Conservation (phyloP, 2,329 filamentous ascomycete species). For the Aspergillus pseudoviridinutans region DNA sequence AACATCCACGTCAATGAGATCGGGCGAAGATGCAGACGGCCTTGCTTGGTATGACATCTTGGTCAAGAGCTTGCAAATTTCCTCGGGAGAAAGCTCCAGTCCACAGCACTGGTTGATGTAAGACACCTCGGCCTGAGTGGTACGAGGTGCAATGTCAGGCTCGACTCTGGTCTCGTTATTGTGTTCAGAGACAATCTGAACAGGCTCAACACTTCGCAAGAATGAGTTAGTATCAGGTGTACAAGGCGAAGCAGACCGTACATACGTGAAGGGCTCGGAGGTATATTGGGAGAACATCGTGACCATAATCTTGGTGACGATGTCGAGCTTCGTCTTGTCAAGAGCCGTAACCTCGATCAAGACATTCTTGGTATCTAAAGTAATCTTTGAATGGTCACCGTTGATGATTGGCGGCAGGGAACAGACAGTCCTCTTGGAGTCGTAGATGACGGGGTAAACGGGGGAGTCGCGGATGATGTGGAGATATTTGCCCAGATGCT, state of each 20-base stretch:
- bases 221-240: constrained; percentile 4
- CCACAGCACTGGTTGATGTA: constrained; percentile 95
- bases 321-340: constrained; percentile 92
- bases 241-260: not conserved
- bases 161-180: constrained; percentile 78
- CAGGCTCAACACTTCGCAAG: constrained; percentile 66
- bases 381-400: constrained; percentile 94
- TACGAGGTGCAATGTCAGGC: constrained; percentile 73
- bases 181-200: constrained; percentile 88
- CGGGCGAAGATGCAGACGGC: constrained; percentile 65
- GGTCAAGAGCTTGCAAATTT: constrained; percentile 73
- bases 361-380: constrained; percentile 82
- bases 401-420: constrained; percentile 98
- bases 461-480: constrained; percentile 93
- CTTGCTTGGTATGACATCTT: constrained; percentile 86
- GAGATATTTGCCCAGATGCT: constrained; percentile 82
- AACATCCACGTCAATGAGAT: constrained; percentile 75
- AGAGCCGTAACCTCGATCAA: constrained; percentile 97
- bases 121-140: constrained; percentile 76
- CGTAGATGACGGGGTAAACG: constrained; percentile 93
- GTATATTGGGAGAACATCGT: constrained; percentile 97
- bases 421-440: constrained; percentile 80
- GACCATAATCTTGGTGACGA: constrained; percentile 92
- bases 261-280: constrained; percentile 72
- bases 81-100: constrained; percentile 66